A percentile compares a stretch with the other conserved stretches of the same genome.
Conservation (phyloP, 75 land plant species). For the Ceratopteris richardii region DNA sequence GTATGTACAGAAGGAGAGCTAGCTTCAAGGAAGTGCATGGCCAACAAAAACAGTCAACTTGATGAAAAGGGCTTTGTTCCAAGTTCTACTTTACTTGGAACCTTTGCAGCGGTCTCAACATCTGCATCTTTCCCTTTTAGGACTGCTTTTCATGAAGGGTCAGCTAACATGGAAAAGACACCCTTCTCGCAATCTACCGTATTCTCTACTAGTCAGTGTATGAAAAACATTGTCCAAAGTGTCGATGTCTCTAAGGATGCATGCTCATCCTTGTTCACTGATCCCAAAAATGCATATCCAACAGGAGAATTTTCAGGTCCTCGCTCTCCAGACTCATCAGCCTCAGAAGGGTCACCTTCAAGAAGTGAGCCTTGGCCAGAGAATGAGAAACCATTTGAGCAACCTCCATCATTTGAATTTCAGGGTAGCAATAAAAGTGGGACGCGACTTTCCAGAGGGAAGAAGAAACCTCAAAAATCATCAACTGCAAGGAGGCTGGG, state of each 20-base stretch:
- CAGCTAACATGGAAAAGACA: no score
- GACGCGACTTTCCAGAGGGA: constrained; percentile 12
- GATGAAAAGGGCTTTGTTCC: no score
- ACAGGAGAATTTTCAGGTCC: constrained; percentile 1
- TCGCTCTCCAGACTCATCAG: not conserved
- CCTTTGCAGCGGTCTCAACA: no score
- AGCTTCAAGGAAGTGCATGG: no score
- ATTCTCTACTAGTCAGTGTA: not conserved
- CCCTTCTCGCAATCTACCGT: no score
- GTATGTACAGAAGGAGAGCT: no score
- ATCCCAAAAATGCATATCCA: not conserved
- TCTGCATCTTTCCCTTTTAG: no score
- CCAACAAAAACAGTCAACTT: no score
- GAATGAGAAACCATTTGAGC: constrained; percentile 8
- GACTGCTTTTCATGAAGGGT: no score
- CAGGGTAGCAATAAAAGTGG: constrained; percentile 17
- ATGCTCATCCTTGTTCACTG: not conserved
- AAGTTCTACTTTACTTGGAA: no score
- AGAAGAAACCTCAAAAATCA: constrained; percentile 20
- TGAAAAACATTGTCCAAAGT: not conserved
- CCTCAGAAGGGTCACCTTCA: constrained; percentile 1
- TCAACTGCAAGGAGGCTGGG: constrained; percentile 13
- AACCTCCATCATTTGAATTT: constrained; percentile 23
- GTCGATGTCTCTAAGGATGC: not conserved
- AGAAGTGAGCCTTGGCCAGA: constrained; percentile 1